These are phyloP conservation scores for Psophocarpus tetragonolobus DNA, from an alignment of 306 rosid species.

Conservation along the genomic window DNA sequence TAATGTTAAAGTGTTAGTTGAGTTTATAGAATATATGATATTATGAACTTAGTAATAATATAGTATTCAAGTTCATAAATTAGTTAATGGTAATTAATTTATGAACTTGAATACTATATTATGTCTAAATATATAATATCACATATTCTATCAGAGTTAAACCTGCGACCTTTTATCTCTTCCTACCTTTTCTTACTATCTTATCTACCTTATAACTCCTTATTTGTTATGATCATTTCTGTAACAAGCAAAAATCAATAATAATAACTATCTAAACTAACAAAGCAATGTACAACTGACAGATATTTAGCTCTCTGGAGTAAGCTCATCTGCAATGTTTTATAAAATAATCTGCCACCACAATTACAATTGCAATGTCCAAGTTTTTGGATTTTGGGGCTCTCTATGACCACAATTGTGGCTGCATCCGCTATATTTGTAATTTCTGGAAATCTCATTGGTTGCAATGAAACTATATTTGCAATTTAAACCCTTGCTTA, in stretches of 20 bases:
- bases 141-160: too few relatives aligned
- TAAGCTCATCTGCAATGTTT: not conserved
- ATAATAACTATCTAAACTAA: not conserved
- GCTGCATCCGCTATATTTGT: not conserved
- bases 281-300: not conserved
- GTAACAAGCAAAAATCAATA: not conserved
- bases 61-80: too few relatives aligned
- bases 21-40: too few relatives aligned
- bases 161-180: too few relatives aligned
- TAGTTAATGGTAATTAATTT: too few relatives aligned
- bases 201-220: too few relatives aligned
- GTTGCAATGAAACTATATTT: not conserved
- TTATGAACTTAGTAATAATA: too few relatives aligned
- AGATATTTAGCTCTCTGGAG: not conserved
- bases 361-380: too few relatives aligned
- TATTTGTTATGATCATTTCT: constrained; percentile 48
- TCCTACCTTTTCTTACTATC: too few relatives aligned
- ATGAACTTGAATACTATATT: too few relatives aligned
- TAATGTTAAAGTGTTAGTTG: too few relatives aligned
- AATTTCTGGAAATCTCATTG: not conserved
- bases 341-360: not conserved
- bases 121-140: too few relatives aligned
- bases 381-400: not conserved
- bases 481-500: not conserved
- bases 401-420: not conserved